Percentiles rank a stretch among this genome's conserved stretches.
phyloP scores from a whole-genome alignment of 805 yeast genomes.

The Helenozyma baotianmanensis region DNA sequence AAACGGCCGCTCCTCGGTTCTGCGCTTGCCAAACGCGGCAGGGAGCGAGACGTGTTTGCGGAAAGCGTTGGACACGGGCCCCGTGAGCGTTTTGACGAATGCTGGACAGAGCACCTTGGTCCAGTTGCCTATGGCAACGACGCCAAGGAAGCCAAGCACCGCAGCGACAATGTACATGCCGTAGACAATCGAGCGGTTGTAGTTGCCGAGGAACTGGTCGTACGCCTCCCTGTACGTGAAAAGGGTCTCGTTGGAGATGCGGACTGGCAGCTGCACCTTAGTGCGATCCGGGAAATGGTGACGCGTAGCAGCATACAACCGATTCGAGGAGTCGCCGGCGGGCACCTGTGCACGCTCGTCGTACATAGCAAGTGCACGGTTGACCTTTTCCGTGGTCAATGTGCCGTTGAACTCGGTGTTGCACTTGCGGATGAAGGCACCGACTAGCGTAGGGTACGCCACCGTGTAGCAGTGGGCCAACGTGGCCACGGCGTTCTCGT shows the following conservation, averaged over 20 bases:
- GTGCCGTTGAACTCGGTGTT: constrained; percentile 14
- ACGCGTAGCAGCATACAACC: not conserved
- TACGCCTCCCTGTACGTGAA: constrained; percentile 22
- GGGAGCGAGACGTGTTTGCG: constrained; percentile 36
- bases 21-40: constrained; percentile 27
- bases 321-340: not conserved
- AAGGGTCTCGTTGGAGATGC: constrained; percentile 19
- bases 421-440: constrained; percentile 25
- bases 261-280: constrained; percentile 21
- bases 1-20: constrained; percentile 24
- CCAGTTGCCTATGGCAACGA: constrained; percentile 25
- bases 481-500: constrained; percentile 31
- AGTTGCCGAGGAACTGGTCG: constrained; percentile 38
- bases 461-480: constrained; percentile 31
- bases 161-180: constrained; percentile 27
- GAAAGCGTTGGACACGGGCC: constrained; percentile 26
- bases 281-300: not conserved
- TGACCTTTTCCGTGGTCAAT: constrained; percentile 20
- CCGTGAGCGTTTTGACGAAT: constrained; percentile 16
- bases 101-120: constrained; percentile 24
- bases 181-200: constrained; percentile 36
- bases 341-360: constrained; percentile 1
- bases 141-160: constrained; percentile 21
- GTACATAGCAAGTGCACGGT: constrained; percentile 14
- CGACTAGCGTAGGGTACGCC: constrained; percentile 21